Conservation (phyloP, 352 stramenopile species). For the Phytopythium chamaehyphon region DNA sequence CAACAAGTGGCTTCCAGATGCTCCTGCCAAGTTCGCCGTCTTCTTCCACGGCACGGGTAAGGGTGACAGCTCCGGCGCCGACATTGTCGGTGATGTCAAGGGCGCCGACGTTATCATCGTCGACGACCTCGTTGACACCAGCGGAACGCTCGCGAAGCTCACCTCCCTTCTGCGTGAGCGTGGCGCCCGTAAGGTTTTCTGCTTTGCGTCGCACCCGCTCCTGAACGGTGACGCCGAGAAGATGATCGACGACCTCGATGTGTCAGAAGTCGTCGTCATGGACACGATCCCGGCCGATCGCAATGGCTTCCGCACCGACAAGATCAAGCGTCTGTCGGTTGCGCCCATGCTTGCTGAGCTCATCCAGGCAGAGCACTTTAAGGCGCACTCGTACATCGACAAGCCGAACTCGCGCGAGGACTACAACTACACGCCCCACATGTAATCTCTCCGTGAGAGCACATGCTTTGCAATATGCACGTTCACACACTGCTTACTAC, state of each 20-base stretch:
- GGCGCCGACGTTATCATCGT: conserved; percentile 90
- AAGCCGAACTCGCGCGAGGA: conserved; percentile 78
- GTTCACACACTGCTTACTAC: neutral
- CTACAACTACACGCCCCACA: conserved; percentile 84
- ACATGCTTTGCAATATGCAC: neutral
- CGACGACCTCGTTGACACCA: conserved; percentile 91
- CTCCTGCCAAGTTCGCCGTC: conserved; percentile 73
- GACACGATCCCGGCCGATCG: conserved; percentile 80
- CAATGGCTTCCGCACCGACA: conserved; percentile 62
- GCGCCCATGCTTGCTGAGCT: conserved; percentile 87
- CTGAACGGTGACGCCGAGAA: conserved; percentile 85
- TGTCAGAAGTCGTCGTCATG: conserved; percentile 88
- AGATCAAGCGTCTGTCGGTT: conserved; percentile 87
- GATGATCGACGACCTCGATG: conserved; percentile 77
- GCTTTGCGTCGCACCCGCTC: conserved; percentile 89
- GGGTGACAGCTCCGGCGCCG: conserved; percentile 57
- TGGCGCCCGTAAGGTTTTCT: conserved; percentile 86
- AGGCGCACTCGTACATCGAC: conserved; percentile 89
- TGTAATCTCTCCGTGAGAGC: conserved; percentile 30
- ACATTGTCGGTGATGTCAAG: conserved; percentile 88
- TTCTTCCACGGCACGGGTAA: conserved; percentile 77
- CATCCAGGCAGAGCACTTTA: conserved; percentile 90
- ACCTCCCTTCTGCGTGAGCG: conserved; percentile 75
- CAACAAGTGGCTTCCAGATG: conserved; percentile 85
- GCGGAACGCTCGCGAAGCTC: conserved; percentile 76